phyloP scores from a whole-genome alignment of 352 stramenopile genomes.

The Phytophthora capsici region DNA sequence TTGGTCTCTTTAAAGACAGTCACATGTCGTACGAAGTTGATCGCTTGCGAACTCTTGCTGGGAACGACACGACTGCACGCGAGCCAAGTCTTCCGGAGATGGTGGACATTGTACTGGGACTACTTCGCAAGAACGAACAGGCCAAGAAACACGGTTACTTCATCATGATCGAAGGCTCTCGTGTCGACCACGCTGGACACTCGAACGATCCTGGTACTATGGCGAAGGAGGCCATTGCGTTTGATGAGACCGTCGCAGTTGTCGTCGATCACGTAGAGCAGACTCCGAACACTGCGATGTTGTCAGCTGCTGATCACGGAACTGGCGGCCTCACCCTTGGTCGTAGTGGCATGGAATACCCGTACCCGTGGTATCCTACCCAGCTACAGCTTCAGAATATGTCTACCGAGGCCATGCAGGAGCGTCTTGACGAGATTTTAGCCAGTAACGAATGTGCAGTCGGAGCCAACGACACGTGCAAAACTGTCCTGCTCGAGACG shows the following conservation, averaged over 20 bases:
- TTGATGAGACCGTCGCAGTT: constrained; percentile 70
- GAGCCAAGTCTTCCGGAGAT: constrained; percentile 70
- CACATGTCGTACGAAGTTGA: constrained; percentile 82
- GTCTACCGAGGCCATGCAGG: constrained; percentile 61
- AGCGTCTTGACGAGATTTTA: constrained; percentile 42
- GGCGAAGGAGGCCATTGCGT: constrained; percentile 70
- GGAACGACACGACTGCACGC: constrained; percentile 44
- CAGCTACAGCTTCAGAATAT: constrained; percentile 54
- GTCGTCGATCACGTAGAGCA: constrained; percentile 62
- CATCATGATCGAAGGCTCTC: constrained; percentile 77
- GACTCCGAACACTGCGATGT: constrained; percentile 55
- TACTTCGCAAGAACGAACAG: constrained; percentile 72
- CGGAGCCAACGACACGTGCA: constrained; percentile 49
- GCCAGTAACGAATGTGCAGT: constrained; percentile 36
- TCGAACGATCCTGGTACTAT: constrained; percentile 74
- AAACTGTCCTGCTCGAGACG: constrained; percentile 40
- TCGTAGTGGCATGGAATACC: constrained; percentile 31
- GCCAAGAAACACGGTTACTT: constrained; percentile 82
- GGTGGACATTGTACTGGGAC: constrained; percentile 61
- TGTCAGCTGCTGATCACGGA: constrained; percentile 69
- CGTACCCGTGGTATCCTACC: constrained; percentile 62
- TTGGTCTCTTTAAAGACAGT: constrained; percentile 63
- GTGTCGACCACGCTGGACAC: constrained; percentile 69
- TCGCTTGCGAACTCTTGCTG: constrained; percentile 43
- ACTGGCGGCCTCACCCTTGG: constrained; percentile 70